Evolutionary conservation across 495 filamentous ascomycete species (phyloP), one percentile per base, ranked within the genome.

Genomic region (Penicillium fimorum): DNA sequence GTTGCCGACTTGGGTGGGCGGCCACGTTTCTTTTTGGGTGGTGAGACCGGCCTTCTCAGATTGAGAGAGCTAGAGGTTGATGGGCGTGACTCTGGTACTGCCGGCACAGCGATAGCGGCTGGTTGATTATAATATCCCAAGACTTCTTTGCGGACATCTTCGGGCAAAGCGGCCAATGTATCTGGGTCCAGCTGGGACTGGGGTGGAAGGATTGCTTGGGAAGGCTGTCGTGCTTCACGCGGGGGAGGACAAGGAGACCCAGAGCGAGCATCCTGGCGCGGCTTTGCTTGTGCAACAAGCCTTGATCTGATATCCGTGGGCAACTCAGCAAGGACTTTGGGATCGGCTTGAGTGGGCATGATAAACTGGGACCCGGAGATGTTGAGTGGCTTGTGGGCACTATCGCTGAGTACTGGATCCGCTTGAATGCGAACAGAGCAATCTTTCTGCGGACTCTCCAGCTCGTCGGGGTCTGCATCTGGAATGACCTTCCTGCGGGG

Each of bases 351-450:
- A 5, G 84, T 84, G 4, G 92, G 92, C 62, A 97, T 71, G 56
- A 96, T 83, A 67, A 96, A 96, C 67, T 97, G 92, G 10, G 91
- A 93, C 0, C 92, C 92, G 4, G 80, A 70, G 0, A 87, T 84
- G 62, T 97, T 96, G 15, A 96, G 72, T 3, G 86, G 83, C 47
- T 83, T 87, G 29, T 77, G 78, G 60, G 83, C 82, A 29, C 66
- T 70, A 58, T 88, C 85, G 33, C 76, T 75, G 29, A 83, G 77
- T 5, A 68, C 60, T 30, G 73, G 73, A 15, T 67, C 65, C 25
- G 71, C 62, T 30, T 66, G 67, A 15, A 76, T 66, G 11, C 78
- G 79, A 18, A 80, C 78, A 10, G 82, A 69, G 29, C 79, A 76
- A 13, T 81, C 76, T 66, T 91, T 91, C 56, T 76, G 73, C 2